Base-by-base conservation (phyloP, 2,329 filamentous ascomycete species). In the Fusarium hainanense region DNA sequence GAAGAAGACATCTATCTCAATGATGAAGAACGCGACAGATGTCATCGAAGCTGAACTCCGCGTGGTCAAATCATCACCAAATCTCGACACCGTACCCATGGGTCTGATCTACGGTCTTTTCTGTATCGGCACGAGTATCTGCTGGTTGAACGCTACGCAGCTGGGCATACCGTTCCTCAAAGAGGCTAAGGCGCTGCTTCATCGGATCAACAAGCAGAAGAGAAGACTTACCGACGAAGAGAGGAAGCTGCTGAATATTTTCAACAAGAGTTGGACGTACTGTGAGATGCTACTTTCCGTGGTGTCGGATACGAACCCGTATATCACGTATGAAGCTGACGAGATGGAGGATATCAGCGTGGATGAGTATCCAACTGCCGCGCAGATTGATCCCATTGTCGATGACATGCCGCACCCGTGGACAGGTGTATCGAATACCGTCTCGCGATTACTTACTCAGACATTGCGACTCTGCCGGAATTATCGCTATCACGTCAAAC, bases 241-340 rank as follows among this genome's bases (percentile, higher is more conserved):
- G n/a, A 54, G 65, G 3, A 70, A 79, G 11, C 64, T 79, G 6
- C 48, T 82, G 7, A 70, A 68, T 1, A 81, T 81, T 27, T 82
- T 82, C 52, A 78, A 79, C 34, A 80, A 80, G 40, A 81, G 80
- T 32, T 68, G 80, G 56, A 72, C 78, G 0, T 82, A 82, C 58
- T 81, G 80, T 62, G 80, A 82, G 42, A 78, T 82, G 73, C 65
- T 82, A 7, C 70, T 81, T 3, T 77, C 79, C 1, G 77, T 82
- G 0, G 79, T 82, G 6, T 78, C 75, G 1, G 78, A 81, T 34
- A 78, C 79, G 4, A 72, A 74, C 7, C 60, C 58, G 2, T 69
- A 57, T 16, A 59, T 50, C n/a, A 48, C 20, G 9, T 67, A 64
- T 2, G 69, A 71, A 6, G 21, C 48, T 0, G 54, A 63, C 2